These are phyloP conservation scores for Apophysomyces elegans DNA, from an alignment of 371 early-diverging fungal species.

Conservation along the genomic window DNA sequence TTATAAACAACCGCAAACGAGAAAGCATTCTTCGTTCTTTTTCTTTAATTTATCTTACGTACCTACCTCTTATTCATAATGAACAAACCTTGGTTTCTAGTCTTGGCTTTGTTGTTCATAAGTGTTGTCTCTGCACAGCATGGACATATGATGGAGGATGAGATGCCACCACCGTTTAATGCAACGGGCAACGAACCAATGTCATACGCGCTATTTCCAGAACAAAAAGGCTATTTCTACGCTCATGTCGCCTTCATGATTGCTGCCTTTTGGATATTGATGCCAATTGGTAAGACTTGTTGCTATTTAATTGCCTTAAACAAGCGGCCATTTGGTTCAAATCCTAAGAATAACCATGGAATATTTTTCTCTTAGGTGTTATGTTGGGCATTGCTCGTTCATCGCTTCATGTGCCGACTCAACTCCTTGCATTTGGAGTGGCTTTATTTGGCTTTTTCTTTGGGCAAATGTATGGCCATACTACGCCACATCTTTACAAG, in stretches of 20 bases:
- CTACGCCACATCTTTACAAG: slow-evolving; percentile 47
- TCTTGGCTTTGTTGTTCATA: slow-evolving; percentile 15
- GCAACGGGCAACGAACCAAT: slow-evolving; percentile 54
- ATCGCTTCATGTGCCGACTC: slow-evolving; percentile 49
- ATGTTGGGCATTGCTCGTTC: slow-evolving; percentile 57
- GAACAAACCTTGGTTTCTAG: slow-evolving; percentile 14
- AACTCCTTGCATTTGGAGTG: slow-evolving; percentile 36
- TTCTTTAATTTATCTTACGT: slow-evolving; percentile 8
- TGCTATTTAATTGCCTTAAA: neutral
- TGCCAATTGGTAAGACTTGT: slow-evolving; percentile 49
- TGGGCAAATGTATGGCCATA: slow-evolving; percentile 51
- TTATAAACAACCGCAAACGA: neutral
- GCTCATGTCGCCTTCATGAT: slow-evolving; percentile 52
- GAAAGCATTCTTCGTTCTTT: neutral
- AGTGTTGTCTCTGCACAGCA: slow-evolving; percentile 35
- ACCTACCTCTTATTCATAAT: neutral
- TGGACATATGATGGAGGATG: slow-evolving; percentile 30
- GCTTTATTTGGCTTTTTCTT: slow-evolving; percentile 52
- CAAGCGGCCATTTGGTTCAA: neutral
- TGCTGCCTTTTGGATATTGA: slow-evolving; percentile 50
- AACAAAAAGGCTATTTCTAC: slow-evolving; percentile 43
- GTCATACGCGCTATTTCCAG: slow-evolving; percentile 53
- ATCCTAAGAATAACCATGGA: slow-evolving; percentile 3
- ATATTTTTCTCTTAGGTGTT: slow-evolving; percentile 32
- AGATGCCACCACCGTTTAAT: slow-evolving; percentile 44